phyloP scores from a whole-genome alignment of 2,329 filamentous ascomycete species.

The Monascus ruber region DNA sequence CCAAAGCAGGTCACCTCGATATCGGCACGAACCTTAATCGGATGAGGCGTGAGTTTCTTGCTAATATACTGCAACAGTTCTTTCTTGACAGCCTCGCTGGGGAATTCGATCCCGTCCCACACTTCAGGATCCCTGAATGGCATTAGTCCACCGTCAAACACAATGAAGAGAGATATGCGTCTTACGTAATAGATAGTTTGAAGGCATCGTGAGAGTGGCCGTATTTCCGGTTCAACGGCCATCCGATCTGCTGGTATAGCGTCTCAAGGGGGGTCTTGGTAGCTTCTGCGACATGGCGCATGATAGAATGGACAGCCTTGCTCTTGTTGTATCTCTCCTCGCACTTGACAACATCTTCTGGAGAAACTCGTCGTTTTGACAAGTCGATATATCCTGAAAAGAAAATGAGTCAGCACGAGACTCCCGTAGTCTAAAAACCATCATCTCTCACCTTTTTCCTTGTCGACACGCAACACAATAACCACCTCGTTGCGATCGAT shows the following conservation, averaged over 20 bases:
- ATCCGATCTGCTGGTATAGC: slow-evolving; percentile 87
- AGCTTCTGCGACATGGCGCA: slow-evolving; percentile 98
- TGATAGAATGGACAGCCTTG: slow-evolving; percentile 98
- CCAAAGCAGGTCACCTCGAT: slow-evolving; percentile 92
- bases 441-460: slow-evolving; percentile 75
- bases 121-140: slow-evolving; percentile 71
- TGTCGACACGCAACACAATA: slow-evolving; percentile 95
- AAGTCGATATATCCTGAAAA: slow-evolving; percentile 81
- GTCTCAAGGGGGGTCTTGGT: slow-evolving; percentile 87
- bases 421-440: background rate
- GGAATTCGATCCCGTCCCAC: slow-evolving; percentile 87
- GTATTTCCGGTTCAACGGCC: slow-evolving; percentile 96
- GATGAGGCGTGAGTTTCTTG: slow-evolving; percentile 93
- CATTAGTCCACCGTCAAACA: background rate
- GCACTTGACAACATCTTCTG: slow-evolving; percentile 96
- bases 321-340: slow-evolving; percentile 99
- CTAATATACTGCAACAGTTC: slow-evolving; percentile 92
- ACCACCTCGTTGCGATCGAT: slow-evolving; percentile 98
- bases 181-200: slow-evolving; percentile 95
- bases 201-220: slow-evolving; percentile 96
- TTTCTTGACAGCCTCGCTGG: slow-evolving; percentile 70
- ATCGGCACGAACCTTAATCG: slow-evolving; percentile 97
- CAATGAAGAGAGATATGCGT: background rate
- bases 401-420: slow-evolving; percentile 9
- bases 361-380: slow-evolving; percentile 93